phyloP scores from a whole-genome alignment of 768 basidiomycete species.

The Leucocoprinus leucothites region DNA sequence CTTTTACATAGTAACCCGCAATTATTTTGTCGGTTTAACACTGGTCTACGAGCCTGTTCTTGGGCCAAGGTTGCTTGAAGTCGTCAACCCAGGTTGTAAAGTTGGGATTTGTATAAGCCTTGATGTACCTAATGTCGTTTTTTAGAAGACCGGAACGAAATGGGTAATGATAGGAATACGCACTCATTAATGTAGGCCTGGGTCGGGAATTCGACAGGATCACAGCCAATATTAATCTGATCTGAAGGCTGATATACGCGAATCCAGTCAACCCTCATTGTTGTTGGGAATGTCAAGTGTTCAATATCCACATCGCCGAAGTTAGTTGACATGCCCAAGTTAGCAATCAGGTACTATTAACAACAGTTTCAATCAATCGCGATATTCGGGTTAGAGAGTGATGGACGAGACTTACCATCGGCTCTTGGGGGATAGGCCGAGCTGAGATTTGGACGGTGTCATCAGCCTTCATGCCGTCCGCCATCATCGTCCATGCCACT shows the following conservation, averaged over 20 bases:
- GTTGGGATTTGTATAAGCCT: slow-evolving; percentile 83
- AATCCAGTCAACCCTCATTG: slow-evolving; percentile 82
- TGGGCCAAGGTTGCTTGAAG: slow-evolving; percentile 66
- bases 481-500: slow-evolving; percentile 68
- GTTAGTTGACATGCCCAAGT: slow-evolving; percentile 81
- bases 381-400: not conserved
- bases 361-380: not conserved
- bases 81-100: slow-evolving; percentile 72
- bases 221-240: slow-evolving; percentile 78
- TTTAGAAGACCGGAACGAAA: not conserved
- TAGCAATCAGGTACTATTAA: slow-evolving; percentile 74
- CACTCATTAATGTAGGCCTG: slow-evolving; percentile 74
- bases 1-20: not conserved
- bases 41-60: slow-evolving; percentile 55
- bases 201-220: slow-evolving; percentile 78
- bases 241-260: slow-evolving; percentile 83
- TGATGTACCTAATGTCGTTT: slow-evolving; percentile 36
- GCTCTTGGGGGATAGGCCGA: slow-evolving; percentile 77
- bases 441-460: slow-evolving; percentile 54
- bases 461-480: slow-evolving; percentile 58
- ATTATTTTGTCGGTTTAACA: slow-evolving; percentile 36
- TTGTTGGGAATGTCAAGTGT: slow-evolving; percentile 67
- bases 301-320: slow-evolving; percentile 71
- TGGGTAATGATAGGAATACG: slow-evolving; percentile 18
- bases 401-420: slow-evolving; percentile 52